phyloP scores from a whole-genome alignment of 2,329 filamentous ascomycete species.

The Blumeria graminis region DNA sequence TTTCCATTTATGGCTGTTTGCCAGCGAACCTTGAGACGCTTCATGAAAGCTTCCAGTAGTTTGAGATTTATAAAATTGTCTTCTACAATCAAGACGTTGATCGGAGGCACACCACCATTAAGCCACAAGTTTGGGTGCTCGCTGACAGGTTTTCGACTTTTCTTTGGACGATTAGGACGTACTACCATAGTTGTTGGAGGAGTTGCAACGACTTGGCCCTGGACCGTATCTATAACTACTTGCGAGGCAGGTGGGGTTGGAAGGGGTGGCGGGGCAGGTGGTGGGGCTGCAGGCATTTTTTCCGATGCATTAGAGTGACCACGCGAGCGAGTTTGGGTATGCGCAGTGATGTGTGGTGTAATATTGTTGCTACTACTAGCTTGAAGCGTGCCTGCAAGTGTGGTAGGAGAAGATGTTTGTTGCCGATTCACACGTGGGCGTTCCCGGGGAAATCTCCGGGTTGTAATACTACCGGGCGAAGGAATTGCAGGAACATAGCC shows the following conservation, averaged over 20 bases:
- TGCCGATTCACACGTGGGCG: conserved; percentile 41
- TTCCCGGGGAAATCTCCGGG: conserved; percentile 30
- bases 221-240: conserved; percentile 20
- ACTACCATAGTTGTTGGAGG: conserved; percentile 26
- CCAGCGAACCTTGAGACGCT: conserved; percentile 85
- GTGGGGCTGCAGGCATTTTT: conserved; percentile 19
- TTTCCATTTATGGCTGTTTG: conserved; percentile 90
- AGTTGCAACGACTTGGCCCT: conserved; percentile 17
- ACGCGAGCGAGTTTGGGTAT: conserved; percentile 21
- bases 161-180: conserved; percentile 15
- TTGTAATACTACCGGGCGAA: conserved; percentile 26
- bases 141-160: conserved; percentile 30
- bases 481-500: conserved; percentile 2
- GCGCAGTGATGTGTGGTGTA: conserved; percentile 7
- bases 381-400: neutral
- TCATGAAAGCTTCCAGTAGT: conserved; percentile 85
- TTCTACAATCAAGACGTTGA: conserved; percentile 93
- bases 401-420: conserved; percentile 50
- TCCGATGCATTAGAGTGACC: conserved; percentile 34
- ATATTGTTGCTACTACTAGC: conserved; percentile 17
- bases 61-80: conserved; percentile 96
- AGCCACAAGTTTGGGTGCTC: conserved; percentile 29
- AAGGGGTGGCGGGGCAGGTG: conserved; percentile 25
- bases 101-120: conserved; percentile 70
- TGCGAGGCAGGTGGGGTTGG: conserved; percentile 27